A percentile compares a stretch with the other conserved stretches of the same genome.
Conservation (phyloP, 1,284 basidiomycete species). For the Cryptococcus jaspeensis region DNA sequence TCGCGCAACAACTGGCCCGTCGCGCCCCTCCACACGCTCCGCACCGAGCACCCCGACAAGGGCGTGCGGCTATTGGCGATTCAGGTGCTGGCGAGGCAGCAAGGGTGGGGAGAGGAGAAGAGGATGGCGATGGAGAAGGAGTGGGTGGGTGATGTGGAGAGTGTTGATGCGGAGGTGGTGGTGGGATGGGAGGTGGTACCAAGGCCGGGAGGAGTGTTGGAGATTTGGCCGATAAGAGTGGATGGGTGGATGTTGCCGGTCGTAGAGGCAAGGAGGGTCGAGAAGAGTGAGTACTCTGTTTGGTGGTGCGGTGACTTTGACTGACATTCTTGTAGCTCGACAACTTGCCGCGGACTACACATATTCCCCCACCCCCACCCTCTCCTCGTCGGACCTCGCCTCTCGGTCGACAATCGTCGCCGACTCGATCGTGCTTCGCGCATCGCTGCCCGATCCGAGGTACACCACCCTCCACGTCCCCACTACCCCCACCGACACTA, state of each 20-base stretch:
- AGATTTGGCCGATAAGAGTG: conserved; percentile 49
- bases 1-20: conserved; percentile 65
- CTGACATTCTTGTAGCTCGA: conserved; percentile 7
- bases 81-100: conserved; percentile 70
- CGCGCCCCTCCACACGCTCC: conserved; percentile 52
- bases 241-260: conserved; percentile 79
- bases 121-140: conserved; percentile 64
- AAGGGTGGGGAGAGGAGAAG: conserved; percentile 71
- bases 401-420: conserved; percentile 22
- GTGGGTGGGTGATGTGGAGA: conserved; percentile 61
- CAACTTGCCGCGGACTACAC: not conserved
- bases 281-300: conserved; percentile 58
- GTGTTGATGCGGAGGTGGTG: conserved; percentile 57
- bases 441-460: conserved; percentile 58
- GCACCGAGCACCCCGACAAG: conserved; percentile 58
- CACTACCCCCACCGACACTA: conserved; percentile 63
- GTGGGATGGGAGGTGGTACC: conserved; percentile 23
- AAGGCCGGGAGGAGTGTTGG: conserved; percentile 10
- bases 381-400: conserved; percentile 56
- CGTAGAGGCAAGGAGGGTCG: conserved; percentile 63
- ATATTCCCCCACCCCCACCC: not conserved
- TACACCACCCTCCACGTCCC: conserved; percentile 57
- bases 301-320: not conserved
- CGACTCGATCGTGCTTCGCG: conserved; percentile 25
- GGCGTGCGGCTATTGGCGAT: conserved; percentile 71